These are phyloP conservation scores for Ormosia emarginata DNA, from an alignment of 306 rosid species.

Conservation along the genomic window DNA sequence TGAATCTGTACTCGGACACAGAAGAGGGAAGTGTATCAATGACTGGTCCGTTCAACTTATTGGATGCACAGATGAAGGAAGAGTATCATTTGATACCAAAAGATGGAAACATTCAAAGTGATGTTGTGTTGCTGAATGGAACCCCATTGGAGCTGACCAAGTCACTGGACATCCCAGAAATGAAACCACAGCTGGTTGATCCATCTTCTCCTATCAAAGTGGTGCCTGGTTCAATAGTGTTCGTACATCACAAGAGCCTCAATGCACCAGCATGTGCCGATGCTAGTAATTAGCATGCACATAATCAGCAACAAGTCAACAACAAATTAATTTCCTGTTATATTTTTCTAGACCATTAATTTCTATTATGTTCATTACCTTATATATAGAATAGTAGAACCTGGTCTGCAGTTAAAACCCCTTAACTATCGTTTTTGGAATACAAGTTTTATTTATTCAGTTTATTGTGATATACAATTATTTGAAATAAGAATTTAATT, in stretches of 20 bases:
- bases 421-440: too few relatives aligned
- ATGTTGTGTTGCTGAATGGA: constrained; percentile 51
- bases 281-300: background rate
- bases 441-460: too few relatives aligned
- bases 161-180: constrained; percentile 37
- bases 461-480: too few relatives aligned
- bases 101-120: constrained; percentile 50
- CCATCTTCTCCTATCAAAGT: constrained; percentile 32
- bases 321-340: background rate
- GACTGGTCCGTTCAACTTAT: background rate
- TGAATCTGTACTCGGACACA: constrained; percentile 2
- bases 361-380: too few relatives aligned
- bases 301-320: background rate
- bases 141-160: constrained; percentile 37
- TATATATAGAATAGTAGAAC: too few relatives aligned
- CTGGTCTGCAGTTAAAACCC: too few relatives aligned
- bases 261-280: constrained; percentile 47
- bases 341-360: background rate
- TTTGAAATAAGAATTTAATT: too few relatives aligned
- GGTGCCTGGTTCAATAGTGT: constrained; percentile 45
- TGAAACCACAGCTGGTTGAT: constrained; percentile 42
- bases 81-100: constrained; percentile 67
- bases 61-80: constrained; percentile 27
- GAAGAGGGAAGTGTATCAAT: constrained; percentile 38
- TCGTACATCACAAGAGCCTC: constrained; percentile 31